Base-by-base conservation (phyloP, 1,284 basidiomycete genomes). In the Ustilago trichophora region DNA sequence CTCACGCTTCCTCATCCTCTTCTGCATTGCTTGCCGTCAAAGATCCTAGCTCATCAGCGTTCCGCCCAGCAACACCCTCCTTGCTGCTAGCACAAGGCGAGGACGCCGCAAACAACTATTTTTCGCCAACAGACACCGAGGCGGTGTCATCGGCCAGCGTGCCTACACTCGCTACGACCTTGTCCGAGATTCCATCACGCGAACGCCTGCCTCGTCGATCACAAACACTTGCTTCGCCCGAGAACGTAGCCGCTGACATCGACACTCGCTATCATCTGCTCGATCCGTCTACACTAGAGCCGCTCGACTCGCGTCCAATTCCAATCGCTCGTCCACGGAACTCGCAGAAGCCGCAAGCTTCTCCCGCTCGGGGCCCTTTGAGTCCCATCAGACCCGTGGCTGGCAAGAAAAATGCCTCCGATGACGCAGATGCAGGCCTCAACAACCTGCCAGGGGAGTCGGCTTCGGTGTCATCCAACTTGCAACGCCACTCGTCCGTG, bases 401-500 rank as follows among this genome's bases (percentile, higher is more conserved):
- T 12, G 41, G 43, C 22, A 42, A 33, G 27, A 46, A 32, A 25
- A 29, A 37, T 6, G 29, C 31, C 13, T 32, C 53, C 27, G n/a
- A n/a, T n/a, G n/a, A n/a, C n/a, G n/a, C n/a, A n/a, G n/a, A n/a
- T n/a, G n/a, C n/a, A n/a, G n/a, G n/a, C n/a, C n/a, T n/a, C n/a
- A n/a, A n/a, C n/a, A n/a, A 44, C 21, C 29, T 25, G 15, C 34
- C 44, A 5, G 19, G 22, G 13, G 50, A 55, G 32, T 25, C 56
- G 21, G 31, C 47, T 0, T 33, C 47, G 1, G 22, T 29, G 3
- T 15, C 49, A 4, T 47, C 53, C n/a, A 53, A 40, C 18, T 27
- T 68, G 24, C 65, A 68, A 31, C 65, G 65, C 22, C 65, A 68
- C 29, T 68, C 65, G n/a, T 68, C 65, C 3, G 58, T 68, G 19